phyloP scores from a whole-genome alignment of 2,329 filamentous ascomycete species.

The Sporothrix luriei region DNA sequence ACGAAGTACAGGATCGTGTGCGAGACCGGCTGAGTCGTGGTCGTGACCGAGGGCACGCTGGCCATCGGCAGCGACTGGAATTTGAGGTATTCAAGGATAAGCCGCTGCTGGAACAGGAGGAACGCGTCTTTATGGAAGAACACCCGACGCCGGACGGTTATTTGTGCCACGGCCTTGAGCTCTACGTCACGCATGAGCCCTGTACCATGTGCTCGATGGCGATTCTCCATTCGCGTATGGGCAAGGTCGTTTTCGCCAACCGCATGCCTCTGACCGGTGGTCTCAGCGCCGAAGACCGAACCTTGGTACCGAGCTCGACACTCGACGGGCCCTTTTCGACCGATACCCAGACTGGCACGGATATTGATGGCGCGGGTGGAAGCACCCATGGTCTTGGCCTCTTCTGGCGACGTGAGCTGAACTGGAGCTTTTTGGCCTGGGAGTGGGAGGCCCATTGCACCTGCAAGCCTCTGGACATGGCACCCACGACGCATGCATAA shows the following conservation, averaged over 20 bases:
- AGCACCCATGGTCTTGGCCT: conserved; percentile 61
- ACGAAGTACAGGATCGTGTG: conserved; percentile 36
- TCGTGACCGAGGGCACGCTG: conserved; percentile 35
- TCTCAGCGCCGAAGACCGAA: conserved; percentile 73
- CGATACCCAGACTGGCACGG: neutral
- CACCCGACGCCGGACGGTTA: conserved; percentile 77
- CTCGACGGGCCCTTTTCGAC: neutral
- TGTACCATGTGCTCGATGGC: conserved; percentile 98
- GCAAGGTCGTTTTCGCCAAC: conserved; percentile 76
- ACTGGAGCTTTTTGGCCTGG: conserved; percentile 84
- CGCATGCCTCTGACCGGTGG: conserved; percentile 82
- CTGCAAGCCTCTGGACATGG: conserved; percentile 40
- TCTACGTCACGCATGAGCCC: conserved; percentile 94
- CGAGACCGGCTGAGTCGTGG: conserved; percentile 36
- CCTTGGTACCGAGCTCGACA: conserved; percentile 35
- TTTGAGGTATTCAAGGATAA: conserved; percentile 68
- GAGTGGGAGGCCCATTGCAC: conserved; percentile 62
- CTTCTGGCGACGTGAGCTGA: conserved; percentile 75
- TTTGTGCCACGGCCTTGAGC: conserved; percentile 87
- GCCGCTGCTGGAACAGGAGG: conserved; percentile 69
- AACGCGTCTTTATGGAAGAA: conserved; percentile 62
- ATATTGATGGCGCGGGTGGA: conserved; percentile 21
- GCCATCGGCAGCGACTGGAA: conserved; percentile 48
- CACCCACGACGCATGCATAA: conserved; percentile 36
- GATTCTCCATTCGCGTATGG: conserved; percentile 89